Evolutionary conservation across 129 eudicot species (phyloP), one percentile per base, ranked within the genome.

Genomic region (Chrysanthemum makinoi): DNA sequence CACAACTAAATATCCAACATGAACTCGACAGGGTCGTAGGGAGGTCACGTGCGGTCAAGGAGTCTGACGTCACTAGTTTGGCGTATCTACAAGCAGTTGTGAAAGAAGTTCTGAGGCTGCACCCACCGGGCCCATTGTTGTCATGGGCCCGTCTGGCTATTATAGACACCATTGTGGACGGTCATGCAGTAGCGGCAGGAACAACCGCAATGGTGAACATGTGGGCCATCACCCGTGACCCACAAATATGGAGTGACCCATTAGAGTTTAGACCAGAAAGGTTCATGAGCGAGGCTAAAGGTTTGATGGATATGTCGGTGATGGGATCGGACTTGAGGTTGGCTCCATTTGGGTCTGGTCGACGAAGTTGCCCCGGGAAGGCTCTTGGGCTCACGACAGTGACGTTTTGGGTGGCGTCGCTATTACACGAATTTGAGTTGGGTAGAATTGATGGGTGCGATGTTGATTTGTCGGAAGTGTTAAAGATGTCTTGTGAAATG

Each of bases 271-370:
- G 79, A 68, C 99, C 99, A 3, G 89, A 90, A 51, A 82, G 99
- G 65, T 95, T 95, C 67, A 0, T 83, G 70, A 62, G 61, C 2
- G 66, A 62, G 35, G 30, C 33, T 0, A 68, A 51, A 3, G 70
- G 65, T 17, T 63, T 51, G 0, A 11, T 16, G 22, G 89, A 89
- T 14, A 69, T 88, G 68, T 88, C 96, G 6, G 85, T 95, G 5
- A 67, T 86, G 73, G 99, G 97, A 10, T 84, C 97, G 0, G 99
- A 95, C 65, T 46, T 84, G 68, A 84, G 96, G 66, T 77, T 95
- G 17, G 99, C 99, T 9, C 99, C 99, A 1, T 95, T 95, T 30
- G 99, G 99, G 70, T 84, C 96, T 16, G 99, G 99, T 1, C 60
- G 96, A 65, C 66, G 99, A 70, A 75, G 85, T 13, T 95, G 97